Evolutionary conservation across 129 eudicot species (phyloP), one percentile per base, ranked within the genome.

Genomic region (Glebionis coronaria): DNA sequence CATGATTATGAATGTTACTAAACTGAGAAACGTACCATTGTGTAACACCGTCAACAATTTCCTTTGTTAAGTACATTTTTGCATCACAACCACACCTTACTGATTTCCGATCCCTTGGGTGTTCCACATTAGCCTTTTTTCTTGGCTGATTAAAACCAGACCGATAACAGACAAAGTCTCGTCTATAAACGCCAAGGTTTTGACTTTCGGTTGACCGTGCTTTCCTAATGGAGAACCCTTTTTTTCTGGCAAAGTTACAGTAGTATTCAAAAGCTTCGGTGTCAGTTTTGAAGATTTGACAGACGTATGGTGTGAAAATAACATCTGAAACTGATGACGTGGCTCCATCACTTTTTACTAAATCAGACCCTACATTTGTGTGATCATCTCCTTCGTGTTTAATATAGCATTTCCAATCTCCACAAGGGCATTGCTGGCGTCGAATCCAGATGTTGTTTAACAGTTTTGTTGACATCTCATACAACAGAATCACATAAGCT

Each of bases 71-170:
- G 55, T 87, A 87, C 81, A 87, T 29, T 42, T 87, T 87, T 8
- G 95, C 95, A 83, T 87, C 95, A 68, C 95, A 87, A 27, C 95
- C 90, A 64, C 95, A 87, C 7, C 95, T 60, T 55, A 87, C 89
- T 3, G 95, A 87, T 79, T 87, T 87, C 45, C 95, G 61, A 29
- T 87, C 95, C 69, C 95, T 81, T 0, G 95, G 95, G 54, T 87
- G 95, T 51, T 87, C 95, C 69, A 87, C 95, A 28, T 87, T 87
- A 13, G 87, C 95, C 64, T 87, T 87, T 76, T 87, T 87, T 45
- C 95, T 79, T 0, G 90, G 95, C 74, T 87, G 95, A 56, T 87
- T 87, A 61, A 83, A 87, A 18, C 95, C 95, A 0, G 95, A 85
- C 31, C 95, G 81, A 59, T 87, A 87, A 74, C 95, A 87, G 51